Percentiles rank a stretch among this genome's conserved stretches.
phyloP scores from a whole-genome alignment of 2,329 filamentous ascomycete species.

The Geosmithia morbida region DNA sequence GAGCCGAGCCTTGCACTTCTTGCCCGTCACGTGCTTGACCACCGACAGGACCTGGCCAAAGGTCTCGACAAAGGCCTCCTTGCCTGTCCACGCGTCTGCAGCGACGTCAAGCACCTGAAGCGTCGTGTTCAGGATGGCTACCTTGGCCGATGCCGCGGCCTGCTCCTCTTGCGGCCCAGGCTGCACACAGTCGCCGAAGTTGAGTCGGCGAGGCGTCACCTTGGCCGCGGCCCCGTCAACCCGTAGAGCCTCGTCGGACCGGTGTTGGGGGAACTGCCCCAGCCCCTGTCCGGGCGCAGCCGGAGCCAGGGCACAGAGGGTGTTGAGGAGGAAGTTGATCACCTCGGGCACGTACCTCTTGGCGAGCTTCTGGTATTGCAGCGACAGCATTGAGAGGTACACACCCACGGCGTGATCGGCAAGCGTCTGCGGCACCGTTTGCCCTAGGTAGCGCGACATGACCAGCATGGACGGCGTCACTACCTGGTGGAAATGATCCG shows the following conservation, averaged over 20 bases:
- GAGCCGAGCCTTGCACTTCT: slow-evolving; percentile 31
- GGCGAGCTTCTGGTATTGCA: slow-evolving; percentile 72
- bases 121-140: slow-evolving; percentile 47
- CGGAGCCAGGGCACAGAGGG: slow-evolving; percentile 53
- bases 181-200: slow-evolving; percentile 41
- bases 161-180: slow-evolving; percentile 16
- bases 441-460: slow-evolving; percentile 71
- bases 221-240: slow-evolving; percentile 16
- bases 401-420: slow-evolving; percentile 58
- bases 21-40: slow-evolving; percentile 45
- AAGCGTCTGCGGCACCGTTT: slow-evolving; percentile 53
- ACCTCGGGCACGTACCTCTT: slow-evolving; percentile 85
- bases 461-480: slow-evolving; percentile 78
- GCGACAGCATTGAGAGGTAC: slow-evolving; percentile 62
- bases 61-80: slow-evolving; percentile 64
- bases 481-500: slow-evolving; percentile 93
- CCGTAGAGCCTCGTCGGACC: slow-evolving; percentile 34
- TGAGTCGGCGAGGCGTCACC: slow-evolving; percentile 34
- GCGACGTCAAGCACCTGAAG: slow-evolving; percentile 52
- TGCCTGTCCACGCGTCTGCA: slow-evolving; percentile 58
- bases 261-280: slow-evolving; percentile 47
- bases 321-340: slow-evolving; percentile 67
- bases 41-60: slow-evolving; percentile 50
- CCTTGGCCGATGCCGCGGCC: slow-evolving; percentile 25
- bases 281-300: slow-evolving; percentile 24